Conservation (phyloP, 495 filamentous ascomycete genomes). For the Staphylotrichum longicolle region DNA sequence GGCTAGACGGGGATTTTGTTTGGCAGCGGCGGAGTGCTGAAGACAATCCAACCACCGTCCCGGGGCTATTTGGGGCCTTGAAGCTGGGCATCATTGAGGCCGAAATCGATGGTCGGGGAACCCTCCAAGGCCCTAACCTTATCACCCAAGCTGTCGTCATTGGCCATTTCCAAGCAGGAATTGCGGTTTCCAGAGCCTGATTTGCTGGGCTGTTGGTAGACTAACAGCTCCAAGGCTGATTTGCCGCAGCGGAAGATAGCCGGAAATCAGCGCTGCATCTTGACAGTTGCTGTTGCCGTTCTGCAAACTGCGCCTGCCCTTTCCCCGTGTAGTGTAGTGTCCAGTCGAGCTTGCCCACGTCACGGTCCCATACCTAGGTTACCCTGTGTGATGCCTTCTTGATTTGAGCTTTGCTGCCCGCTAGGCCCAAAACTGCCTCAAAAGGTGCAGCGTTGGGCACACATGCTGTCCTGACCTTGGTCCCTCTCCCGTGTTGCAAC, state of each 20-base stretch:
- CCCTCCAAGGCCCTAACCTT: no score
- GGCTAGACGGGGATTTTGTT: no score
- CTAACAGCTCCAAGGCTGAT: no score
- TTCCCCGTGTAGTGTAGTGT: not conserved
- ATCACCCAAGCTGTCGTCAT: no score
- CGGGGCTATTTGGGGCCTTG: no score
- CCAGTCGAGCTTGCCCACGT: conserved; percentile 14
- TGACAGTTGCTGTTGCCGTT: not conserved
- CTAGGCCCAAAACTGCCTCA: no score
- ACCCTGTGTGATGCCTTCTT: not conserved
- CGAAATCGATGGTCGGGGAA: not conserved
- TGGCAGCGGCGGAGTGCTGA: no score
- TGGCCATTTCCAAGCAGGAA: no score
- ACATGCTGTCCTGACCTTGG: not conserved
- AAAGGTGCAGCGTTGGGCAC: conserved; percentile 15
- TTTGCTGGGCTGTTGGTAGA: not conserved
- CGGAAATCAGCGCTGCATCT: no score
- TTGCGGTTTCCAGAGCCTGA: not conserved
- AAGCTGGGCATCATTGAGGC: conserved; percentile 1
- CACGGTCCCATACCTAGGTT: not conserved
- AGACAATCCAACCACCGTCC: no score
- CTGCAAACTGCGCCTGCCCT: not conserved
- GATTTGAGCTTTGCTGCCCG: not conserved
- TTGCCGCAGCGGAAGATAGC: no score
- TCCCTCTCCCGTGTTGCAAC: no score